Conservation (phyloP, 352 stramenopile genomes). For the Globisporangium iwayamae region DNA sequence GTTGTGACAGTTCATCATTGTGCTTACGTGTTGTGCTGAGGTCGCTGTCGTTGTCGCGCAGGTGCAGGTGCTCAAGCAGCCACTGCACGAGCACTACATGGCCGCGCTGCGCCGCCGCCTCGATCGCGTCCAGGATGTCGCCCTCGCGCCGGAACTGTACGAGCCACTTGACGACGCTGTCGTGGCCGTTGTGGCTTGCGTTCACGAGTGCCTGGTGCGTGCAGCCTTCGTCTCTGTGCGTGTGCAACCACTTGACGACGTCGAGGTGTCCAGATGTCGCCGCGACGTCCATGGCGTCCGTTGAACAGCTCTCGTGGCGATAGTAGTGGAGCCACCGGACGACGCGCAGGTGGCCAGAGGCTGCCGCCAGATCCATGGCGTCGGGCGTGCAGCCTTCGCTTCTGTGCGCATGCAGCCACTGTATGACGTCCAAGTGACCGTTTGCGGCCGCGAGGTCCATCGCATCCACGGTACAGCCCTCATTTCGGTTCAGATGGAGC, state of each 20-base stretch:
- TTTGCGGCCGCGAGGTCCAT: constrained; percentile 30
- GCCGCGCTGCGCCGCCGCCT: constrained; percentile 17
- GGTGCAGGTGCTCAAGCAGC: constrained; percentile 20
- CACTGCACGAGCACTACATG: constrained; percentile 19
- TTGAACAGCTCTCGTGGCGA: constrained; percentile 32
- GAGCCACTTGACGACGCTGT: constrained; percentile 48
- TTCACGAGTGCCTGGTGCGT: constrained; percentile 56
- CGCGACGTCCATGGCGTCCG: constrained; percentile 33
- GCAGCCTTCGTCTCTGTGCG: constrained; percentile 52
- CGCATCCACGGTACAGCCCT: constrained; percentile 25
- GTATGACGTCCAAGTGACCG: constrained; percentile 23
- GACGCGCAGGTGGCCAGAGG: constrained; percentile 21
- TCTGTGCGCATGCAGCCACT: constrained; percentile 28
- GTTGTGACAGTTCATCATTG: no score
- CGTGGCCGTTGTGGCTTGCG: constrained; percentile 45
- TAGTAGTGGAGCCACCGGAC: constrained; percentile 27
- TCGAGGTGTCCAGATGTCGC: constrained; percentile 26
- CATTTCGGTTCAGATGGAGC: constrained; percentile 22
- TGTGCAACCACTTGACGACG: constrained; percentile 28
- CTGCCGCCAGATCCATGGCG: constrained; percentile 23
- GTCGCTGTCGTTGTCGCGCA: constrained; percentile 12
- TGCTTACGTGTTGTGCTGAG: neutral
- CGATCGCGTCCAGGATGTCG: constrained; percentile 22
- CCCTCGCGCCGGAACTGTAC: constrained; percentile 35
- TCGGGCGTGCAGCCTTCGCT: constrained; percentile 19